Conservation (phyloP, 805 yeast species). For the Kazachstania kunashirensis region DNA sequence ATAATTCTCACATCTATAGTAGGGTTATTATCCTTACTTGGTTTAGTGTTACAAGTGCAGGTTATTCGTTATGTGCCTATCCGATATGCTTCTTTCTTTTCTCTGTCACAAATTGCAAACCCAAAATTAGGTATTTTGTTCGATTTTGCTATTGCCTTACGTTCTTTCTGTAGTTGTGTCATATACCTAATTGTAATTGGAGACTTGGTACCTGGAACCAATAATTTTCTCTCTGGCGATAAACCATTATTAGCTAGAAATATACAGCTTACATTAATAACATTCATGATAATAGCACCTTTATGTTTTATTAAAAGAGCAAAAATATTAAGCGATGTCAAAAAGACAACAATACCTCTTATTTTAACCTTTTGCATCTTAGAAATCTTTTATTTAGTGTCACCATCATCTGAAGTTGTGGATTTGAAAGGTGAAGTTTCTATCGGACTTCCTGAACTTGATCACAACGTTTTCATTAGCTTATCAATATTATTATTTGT, state of each 20-base stretch:
- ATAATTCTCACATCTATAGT: constrained; percentile 14
- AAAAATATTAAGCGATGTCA: constrained; percentile 71
- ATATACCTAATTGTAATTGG: constrained; percentile 61
- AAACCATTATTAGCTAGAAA: constrained; percentile 34
- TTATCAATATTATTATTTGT: constrained; percentile 88
- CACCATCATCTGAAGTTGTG: constrained; percentile 15
- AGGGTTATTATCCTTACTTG: constrained; percentile 29
- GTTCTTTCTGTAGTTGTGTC: constrained; percentile 60
- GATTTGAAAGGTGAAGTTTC: constrained; percentile 40
- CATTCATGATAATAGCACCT: constrained; percentile 35
- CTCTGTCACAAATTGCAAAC: constrained; percentile 48
- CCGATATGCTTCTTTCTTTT: constrained; percentile 53
- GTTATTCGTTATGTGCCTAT: constrained; percentile 44
- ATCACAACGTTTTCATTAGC: constrained; percentile 44
- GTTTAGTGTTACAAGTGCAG: constrained; percentile 51
- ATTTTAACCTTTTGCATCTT: too few relatives aligned
- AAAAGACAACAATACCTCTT: too few relatives aligned
- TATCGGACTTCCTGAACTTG: constrained; percentile 37
- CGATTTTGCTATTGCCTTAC: constrained; percentile 57
- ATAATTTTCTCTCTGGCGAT: constrained; percentile 3
- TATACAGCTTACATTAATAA: constrained; percentile 52
- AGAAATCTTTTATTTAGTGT: too few relatives aligned
- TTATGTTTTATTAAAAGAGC: constrained; percentile 63
- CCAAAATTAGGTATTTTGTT: constrained; percentile 51
- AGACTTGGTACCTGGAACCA: constrained; percentile 44